Conservation (phyloP, 106 monocot genomes). For the Dendrobium officinale region DNA sequence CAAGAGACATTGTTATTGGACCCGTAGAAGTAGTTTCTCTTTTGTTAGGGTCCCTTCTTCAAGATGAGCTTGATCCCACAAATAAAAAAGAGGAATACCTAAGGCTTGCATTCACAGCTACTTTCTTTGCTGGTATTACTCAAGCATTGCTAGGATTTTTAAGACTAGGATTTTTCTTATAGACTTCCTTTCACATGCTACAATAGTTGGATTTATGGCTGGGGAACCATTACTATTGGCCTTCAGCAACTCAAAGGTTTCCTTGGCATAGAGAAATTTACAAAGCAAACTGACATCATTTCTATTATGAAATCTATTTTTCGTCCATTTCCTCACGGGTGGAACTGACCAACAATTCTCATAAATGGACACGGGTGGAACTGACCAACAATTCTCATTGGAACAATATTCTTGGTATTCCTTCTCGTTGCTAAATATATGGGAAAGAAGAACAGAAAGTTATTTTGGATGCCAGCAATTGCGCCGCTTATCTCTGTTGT, state of each 20-base stretch:
- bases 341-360: too few species aligned
- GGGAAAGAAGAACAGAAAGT: constrained; percentile 54
- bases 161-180: constrained; percentile 65
- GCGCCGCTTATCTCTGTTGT: constrained; percentile 49
- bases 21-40: constrained; percentile 62
- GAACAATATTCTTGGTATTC: too few species aligned
- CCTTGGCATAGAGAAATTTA: constrained; percentile 44
- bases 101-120: constrained; percentile 56
- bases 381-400: too few species aligned
- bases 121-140: constrained; percentile 56
- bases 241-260: constrained; percentile 71
- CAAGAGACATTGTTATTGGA: constrained; percentile 70
- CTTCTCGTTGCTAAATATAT: constrained; percentile 64
- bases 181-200: constrained; percentile 63
- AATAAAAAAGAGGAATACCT: constrained; percentile 32
- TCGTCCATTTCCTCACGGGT: constrained; percentile 27
- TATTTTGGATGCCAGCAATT: constrained; percentile 59
- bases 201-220: constrained; percentile 66
- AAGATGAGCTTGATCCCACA: constrained; percentile 34
- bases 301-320: constrained; percentile 45
- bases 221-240: constrained; percentile 58
- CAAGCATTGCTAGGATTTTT: constrained; percentile 36
- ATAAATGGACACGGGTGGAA: too few species aligned
- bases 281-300: constrained; percentile 38
- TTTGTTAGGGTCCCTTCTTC: constrained; percentile 43